These are phyloP conservation scores for Penicillium manginii DNA, from an alignment of 495 filamentous ascomycete genomes.

Conservation along the genomic window DNA sequence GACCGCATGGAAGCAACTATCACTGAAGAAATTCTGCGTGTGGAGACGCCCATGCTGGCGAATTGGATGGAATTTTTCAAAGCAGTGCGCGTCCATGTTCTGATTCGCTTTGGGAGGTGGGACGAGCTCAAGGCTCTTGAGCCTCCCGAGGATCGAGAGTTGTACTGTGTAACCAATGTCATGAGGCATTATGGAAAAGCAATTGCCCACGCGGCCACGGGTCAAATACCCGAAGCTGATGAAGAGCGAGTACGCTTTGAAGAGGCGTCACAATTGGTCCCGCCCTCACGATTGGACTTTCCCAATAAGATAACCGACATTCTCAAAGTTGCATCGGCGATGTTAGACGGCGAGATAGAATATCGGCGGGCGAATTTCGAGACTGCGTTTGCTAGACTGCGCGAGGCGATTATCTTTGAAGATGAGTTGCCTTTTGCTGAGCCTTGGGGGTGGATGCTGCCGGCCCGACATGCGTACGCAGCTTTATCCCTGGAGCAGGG, in stretches of 20 bases:
- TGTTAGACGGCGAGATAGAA: conserved; percentile 67
- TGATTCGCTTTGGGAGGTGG: conserved; percentile 70
- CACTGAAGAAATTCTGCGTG: conserved; percentile 57
- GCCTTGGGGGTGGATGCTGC: conserved; percentile 71
- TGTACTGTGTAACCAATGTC: conserved; percentile 61
- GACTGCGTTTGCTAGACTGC: conserved; percentile 52
- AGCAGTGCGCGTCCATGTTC: conserved; percentile 59
- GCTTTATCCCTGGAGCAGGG: conserved; percentile 64
- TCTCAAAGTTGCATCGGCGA: conserved; percentile 55
- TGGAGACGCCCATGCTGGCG: conserved; percentile 65
- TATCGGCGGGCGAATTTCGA: conserved; percentile 59
- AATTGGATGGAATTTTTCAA: conserved; percentile 68
- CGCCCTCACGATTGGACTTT: conserved; percentile 50
- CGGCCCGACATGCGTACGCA: conserved; percentile 64
- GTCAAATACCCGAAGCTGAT: conserved; percentile 45
- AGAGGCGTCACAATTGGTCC: conserved; percentile 46
- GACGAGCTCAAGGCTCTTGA: conserved; percentile 52
- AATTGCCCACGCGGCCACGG: conserved; percentile 57
- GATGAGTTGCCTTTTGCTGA: conserved; percentile 62
- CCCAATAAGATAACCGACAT: conserved; percentile 61
- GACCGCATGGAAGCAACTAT: conserved; percentile 54
- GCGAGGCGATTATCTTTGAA: conserved; percentile 51
- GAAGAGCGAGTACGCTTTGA: conserved; percentile 46
- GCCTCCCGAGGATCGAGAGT: conserved; percentile 50
- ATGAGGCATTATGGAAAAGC: conserved; percentile 62